A percentile compares a stretch with the other conserved stretches of the same genome.
Conservation (phyloP, 2,329 filamentous ascomycete species). For the Cladophialophora psammophila region DNA sequence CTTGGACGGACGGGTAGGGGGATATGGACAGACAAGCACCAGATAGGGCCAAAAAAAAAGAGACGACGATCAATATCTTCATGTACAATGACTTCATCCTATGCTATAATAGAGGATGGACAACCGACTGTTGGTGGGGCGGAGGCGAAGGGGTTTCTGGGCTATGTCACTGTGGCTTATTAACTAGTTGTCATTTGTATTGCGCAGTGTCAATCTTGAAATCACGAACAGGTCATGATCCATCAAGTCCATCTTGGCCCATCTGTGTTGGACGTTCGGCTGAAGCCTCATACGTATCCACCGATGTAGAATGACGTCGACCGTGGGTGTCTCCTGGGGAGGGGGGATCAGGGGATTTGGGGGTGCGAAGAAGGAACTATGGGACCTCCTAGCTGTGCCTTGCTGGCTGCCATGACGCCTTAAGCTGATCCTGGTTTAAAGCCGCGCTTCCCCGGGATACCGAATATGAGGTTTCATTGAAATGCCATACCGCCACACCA, state of each 20-base stretch:
- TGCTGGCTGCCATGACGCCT: neutral
- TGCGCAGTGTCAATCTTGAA: neutral
- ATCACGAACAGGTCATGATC: neutral
- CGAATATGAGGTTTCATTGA: slow-evolving; percentile 1
- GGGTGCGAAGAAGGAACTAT: neutral
- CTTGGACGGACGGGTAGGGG: neutral
- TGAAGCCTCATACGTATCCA: slow-evolving; percentile 4
- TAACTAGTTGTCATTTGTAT: neutral
- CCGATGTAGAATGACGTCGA: slow-evolving; percentile 2
- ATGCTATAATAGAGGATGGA: slow-evolving; percentile 13
- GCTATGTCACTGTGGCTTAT: slow-evolving; percentile 8
- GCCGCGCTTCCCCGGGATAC: neutral
- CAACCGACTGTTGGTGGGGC: neutral
- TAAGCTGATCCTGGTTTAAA: slow-evolving; percentile 1
- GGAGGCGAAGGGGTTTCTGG: slow-evolving; percentile 1
- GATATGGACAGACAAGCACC: slow-evolving; percentile 10
- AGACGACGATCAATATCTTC: slow-evolving; percentile 16
- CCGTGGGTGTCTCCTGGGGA: neutral
- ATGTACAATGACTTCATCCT: slow-evolving; percentile 28
- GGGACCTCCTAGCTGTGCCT: too few species aligned
- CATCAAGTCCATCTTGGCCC: too few species aligned
- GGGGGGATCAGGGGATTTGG: neutral
- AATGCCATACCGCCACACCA: slow-evolving; percentile 1
- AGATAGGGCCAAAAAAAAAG: slow-evolving; percentile 12
- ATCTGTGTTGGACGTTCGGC: neutral